phyloP scores from a whole-genome alignment of 495 filamentous ascomycete species.

The Podospora pseudocomata region DNA sequence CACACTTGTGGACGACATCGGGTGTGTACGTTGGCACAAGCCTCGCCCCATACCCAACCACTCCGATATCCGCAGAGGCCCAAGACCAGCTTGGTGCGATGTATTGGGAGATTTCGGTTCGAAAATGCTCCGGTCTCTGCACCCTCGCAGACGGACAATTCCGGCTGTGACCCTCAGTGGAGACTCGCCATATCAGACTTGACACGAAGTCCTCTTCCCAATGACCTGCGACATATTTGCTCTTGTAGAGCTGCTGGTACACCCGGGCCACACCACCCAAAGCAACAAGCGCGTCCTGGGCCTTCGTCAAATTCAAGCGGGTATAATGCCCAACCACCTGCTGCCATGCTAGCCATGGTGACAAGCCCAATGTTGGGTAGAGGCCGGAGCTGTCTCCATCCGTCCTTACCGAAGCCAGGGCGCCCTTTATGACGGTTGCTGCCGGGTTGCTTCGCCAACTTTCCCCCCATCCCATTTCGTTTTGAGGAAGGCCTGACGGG shows the following conservation, averaged over 20 bases:
- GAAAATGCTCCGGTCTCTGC: background rate
- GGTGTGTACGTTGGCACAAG: background rate
- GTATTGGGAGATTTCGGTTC: background rate
- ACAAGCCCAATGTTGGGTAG: constrained; percentile 1
- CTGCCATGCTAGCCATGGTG: background rate
- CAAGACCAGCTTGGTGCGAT: background rate
- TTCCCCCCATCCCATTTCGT: background rate
- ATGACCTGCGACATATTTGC: background rate
- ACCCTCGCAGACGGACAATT: background rate
- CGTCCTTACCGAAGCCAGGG: background rate
- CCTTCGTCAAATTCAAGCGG: background rate
- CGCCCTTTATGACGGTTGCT: background rate
- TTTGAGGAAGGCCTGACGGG: background rate
- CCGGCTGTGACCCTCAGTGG: background rate
- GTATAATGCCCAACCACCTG: background rate
- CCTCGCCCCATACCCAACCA: background rate
- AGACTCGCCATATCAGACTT: background rate
- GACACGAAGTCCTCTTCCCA: background rate
- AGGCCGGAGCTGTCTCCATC: background rate
- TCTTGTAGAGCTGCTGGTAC: background rate
- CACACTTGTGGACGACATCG: background rate
- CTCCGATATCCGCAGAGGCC: background rate
- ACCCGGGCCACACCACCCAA: background rate
- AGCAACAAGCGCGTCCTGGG: background rate
- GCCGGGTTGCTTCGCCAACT: background rate